Conservation (phyloP, 2,329 filamentous ascomycete species). For the Capronia americana region DNA sequence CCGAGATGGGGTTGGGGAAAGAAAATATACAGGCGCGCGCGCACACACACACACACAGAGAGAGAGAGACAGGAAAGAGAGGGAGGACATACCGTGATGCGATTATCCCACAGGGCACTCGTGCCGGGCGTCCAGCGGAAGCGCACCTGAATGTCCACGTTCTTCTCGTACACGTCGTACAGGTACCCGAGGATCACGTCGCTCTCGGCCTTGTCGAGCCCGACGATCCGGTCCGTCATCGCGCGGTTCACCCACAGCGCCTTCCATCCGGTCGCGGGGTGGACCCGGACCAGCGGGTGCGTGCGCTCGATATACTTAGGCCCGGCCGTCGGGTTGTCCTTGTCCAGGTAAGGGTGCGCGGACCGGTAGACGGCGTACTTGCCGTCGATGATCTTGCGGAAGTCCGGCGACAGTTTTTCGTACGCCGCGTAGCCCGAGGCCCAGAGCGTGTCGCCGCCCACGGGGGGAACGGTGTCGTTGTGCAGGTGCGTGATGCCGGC, state of each 20-base stretch:
- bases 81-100: slow-evolving; percentile 57
- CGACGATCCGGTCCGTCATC: slow-evolving; percentile 40
- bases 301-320: slow-evolving; percentile 49
- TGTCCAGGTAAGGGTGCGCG: slow-evolving; percentile 57
- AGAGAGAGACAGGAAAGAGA: slow-evolving; percentile 58
- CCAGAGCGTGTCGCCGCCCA: slow-evolving; percentile 59
- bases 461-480: slow-evolving; percentile 55
- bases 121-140: slow-evolving; percentile 39
- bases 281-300: slow-evolving; percentile 62
- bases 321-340: slow-evolving; percentile 60
- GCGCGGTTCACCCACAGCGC: slow-evolving; percentile 39
- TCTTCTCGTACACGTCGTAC: slow-evolving; percentile 49
- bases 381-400: slow-evolving; percentile 43
- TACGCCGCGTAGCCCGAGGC: slow-evolving; percentile 62
- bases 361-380: slow-evolving; percentile 50
- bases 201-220: slow-evolving; percentile 38
- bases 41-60: slow-evolving; percentile 40
- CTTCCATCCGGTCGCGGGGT: slow-evolving; percentile 46
- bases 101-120: slow-evolving; percentile 40
- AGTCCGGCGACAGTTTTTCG: slow-evolving; percentile 57
- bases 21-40: too few relatives aligned
- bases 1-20: too few relatives aligned
- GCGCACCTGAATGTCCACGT: slow-evolving; percentile 39
- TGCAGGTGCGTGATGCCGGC: slow-evolving; percentile 63
- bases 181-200: slow-evolving; percentile 38